A percentile compares a stretch with the other conserved stretches of the same genome.
Conservation (phyloP, 1,284 basidiomycete species). For the Trichosporon inkin region DNA sequence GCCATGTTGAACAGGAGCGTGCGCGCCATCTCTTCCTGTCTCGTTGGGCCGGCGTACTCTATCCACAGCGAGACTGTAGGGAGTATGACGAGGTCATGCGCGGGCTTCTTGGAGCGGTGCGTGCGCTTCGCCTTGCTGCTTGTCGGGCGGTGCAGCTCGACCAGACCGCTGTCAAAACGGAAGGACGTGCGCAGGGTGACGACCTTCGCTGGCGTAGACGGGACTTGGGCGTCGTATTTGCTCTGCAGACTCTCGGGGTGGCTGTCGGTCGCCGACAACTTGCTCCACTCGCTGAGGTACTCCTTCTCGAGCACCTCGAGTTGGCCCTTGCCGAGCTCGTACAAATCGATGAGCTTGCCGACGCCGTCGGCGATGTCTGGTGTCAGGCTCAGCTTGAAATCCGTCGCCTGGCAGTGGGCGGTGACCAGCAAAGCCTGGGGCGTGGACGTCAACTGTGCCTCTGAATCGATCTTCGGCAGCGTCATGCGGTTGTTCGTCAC, state of each 20-base stretch:
- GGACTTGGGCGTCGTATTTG: conserved; percentile 27
- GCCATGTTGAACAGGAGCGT: conserved; percentile 50
- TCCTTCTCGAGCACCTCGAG: conserved; percentile 60
- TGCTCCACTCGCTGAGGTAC: conserved; percentile 41
- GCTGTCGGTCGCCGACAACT: conserved; percentile 18
- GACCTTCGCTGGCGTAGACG: conserved; percentile 13
- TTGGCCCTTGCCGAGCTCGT: conserved; percentile 71
- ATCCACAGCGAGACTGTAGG: conserved; percentile 78
- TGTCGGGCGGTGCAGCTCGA: conserved; percentile 37
- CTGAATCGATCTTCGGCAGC: conserved; percentile 65
- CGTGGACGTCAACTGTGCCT: conserved; percentile 62
- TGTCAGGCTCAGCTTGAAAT: conserved; percentile 80
- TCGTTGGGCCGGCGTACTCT: conserved; percentile 52
- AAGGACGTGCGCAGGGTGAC: conserved; percentile 64
- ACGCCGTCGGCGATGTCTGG: conserved; percentile 73
- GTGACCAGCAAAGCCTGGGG: conserved; percentile 59
- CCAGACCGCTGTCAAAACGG: conserved; percentile 68
- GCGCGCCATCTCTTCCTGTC: conserved; percentile 14
- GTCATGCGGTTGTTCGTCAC: conserved; percentile 65
- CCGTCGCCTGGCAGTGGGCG: conserved; percentile 70
- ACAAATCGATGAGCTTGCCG: conserved; percentile 77
- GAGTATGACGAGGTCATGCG: conserved; percentile 53
- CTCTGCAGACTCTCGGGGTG: conserved; percentile 6
- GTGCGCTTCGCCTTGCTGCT: conserved; percentile 3
- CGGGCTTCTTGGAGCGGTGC: conserved; percentile 14